These are phyloP conservation scores for Phytophthora rubi DNA, from an alignment of 352 stramenopile genomes.

Conservation along the genomic window DNA sequence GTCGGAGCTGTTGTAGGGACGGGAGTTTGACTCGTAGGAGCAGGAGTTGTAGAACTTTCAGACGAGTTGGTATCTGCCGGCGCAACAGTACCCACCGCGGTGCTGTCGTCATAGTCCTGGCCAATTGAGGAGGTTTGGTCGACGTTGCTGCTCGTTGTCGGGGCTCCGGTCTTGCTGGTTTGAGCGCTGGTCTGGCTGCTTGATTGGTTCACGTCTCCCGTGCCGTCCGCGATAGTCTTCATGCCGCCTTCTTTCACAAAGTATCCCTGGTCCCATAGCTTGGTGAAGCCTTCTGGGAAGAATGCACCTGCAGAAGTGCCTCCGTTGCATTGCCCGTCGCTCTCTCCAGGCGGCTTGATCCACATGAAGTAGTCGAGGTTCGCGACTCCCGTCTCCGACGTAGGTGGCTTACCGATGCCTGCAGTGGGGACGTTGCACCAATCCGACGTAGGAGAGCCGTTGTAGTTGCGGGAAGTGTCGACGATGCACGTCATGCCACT, in stretches of 20 bases:
- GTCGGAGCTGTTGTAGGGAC: slow-evolving; percentile 1
- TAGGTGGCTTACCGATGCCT: slow-evolving; percentile 57
- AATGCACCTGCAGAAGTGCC: slow-evolving; percentile 54
- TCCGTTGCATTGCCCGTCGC: slow-evolving; percentile 56
- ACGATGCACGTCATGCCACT: slow-evolving; percentile 56
- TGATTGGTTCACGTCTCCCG: slow-evolving; percentile 12
- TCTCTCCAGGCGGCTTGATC: slow-evolving; percentile 66
- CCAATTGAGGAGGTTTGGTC: slow-evolving; percentile 9
- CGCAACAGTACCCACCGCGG: slow-evolving; percentile 5
- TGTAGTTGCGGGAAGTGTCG: slow-evolving; percentile 69
- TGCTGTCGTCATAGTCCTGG: slow-evolving; percentile 1
- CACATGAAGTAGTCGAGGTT: slow-evolving; percentile 75
- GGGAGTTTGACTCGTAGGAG: slow-evolving; percentile 9
- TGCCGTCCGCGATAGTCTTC: slow-evolving; percentile 25
- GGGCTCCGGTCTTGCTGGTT: background rate
- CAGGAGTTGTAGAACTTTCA: slow-evolving; percentile 4
- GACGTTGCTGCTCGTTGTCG: slow-evolving; percentile 11
- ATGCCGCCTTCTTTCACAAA: slow-evolving; percentile 47
- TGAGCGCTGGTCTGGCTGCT: slow-evolving; percentile 5
- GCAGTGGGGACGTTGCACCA: slow-evolving; percentile 73
- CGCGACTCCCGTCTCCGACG: slow-evolving; percentile 41
- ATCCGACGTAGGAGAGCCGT: slow-evolving; percentile 42
- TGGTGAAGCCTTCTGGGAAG: slow-evolving; percentile 56
- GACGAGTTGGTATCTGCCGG: background rate
- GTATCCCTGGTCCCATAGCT: slow-evolving; percentile 68